Evolutionary conservation across 208 protist species (phyloP).

Genomic region (Leishmania amazonensis): DNA sequence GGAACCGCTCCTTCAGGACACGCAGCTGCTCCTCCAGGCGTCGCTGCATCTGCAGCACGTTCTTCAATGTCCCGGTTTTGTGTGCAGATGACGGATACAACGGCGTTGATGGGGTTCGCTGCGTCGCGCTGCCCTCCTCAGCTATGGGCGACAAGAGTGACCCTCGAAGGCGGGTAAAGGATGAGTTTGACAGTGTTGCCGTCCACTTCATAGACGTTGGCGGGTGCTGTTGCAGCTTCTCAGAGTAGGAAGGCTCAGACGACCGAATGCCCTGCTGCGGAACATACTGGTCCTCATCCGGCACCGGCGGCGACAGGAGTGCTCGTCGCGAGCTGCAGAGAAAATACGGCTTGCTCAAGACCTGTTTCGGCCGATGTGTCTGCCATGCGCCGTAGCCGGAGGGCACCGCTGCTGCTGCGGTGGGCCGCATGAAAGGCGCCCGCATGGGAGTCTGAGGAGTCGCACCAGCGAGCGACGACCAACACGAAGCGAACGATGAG

Average conservation of each 20-base stretch:
- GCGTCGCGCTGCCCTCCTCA: constrained; percentile 1
- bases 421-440: constrained; percentile 1
- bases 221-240: not conserved
- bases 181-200: not conserved
- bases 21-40: constrained; percentile 22
- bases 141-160: constrained; percentile 13
- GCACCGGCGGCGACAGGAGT: constrained; percentile 6
- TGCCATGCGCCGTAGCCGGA: not conserved
- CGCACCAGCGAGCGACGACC: not conserved
- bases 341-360: not conserved
- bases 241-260: not conserved
- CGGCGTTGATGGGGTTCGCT: not conserved
- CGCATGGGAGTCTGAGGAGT: not conserved
- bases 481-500: not conserved
- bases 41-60: constrained; percentile 22
- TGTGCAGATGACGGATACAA: not conserved
- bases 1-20: constrained; percentile 25
- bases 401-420: not conserved
- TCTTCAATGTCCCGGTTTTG: not conserved
- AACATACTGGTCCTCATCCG: not conserved
- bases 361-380: not conserved
- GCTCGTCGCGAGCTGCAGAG: not conserved
- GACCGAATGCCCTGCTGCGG: not conserved
- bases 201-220: not conserved
- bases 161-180: constrained; percentile 1